Percentiles rank a stretch among this genome's conserved stretches.
These are phyloP conservation scores for Penicillium nordicum DNA, from an alignment of 2,329 filamentous ascomycete species.

Conservation along the genomic window DNA sequence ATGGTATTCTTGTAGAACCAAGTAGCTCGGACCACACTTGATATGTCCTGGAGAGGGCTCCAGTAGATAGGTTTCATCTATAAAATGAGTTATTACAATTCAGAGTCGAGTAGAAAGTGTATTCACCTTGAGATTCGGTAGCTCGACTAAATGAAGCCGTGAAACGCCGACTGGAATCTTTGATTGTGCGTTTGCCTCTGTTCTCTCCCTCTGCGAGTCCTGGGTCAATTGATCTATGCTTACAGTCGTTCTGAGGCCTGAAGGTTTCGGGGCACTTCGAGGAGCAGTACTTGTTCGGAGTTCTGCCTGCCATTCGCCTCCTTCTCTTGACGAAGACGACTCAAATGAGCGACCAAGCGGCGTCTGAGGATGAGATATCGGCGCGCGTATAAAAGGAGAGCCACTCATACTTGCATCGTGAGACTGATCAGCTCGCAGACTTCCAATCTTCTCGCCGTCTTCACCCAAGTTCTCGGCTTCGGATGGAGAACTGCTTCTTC, in stretches of 20 bases:
- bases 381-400: slow-evolving; percentile 48
- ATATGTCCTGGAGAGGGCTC: slow-evolving; percentile 87
- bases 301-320: slow-evolving; percentile 19
- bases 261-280: slow-evolving; percentile 24
- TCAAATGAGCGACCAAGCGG: slow-evolving; percentile 32
- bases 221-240: slow-evolving; percentile 21
- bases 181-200: slow-evolving; percentile 35
- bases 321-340: slow-evolving; percentile 25
- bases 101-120: background rate
- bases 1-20: slow-evolving; percentile 99
- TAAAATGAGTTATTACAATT: slow-evolving; percentile 1
- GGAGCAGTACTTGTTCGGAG: slow-evolving; percentile 13
- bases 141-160: slow-evolving; percentile 80
- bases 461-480: slow-evolving; percentile 24
- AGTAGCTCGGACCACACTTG: slow-evolving; percentile 76
- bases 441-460: slow-evolving; percentile 21
- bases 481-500: slow-evolving; percentile 27
- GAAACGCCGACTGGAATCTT: slow-evolving; percentile 84
- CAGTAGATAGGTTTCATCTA: slow-evolving; percentile 98
- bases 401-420: slow-evolving; percentile 45
- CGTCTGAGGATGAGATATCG: slow-evolving; percentile 29
- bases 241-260: slow-evolving; percentile 26
- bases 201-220: slow-evolving; percentile 13
- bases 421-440: slow-evolving; percentile 26
- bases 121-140: slow-evolving; percentile 62